These are phyloP conservation scores for Aspergillus melleus DNA, from an alignment of 2,329 filamentous ascomycete genomes.

Conservation along the genomic window DNA sequence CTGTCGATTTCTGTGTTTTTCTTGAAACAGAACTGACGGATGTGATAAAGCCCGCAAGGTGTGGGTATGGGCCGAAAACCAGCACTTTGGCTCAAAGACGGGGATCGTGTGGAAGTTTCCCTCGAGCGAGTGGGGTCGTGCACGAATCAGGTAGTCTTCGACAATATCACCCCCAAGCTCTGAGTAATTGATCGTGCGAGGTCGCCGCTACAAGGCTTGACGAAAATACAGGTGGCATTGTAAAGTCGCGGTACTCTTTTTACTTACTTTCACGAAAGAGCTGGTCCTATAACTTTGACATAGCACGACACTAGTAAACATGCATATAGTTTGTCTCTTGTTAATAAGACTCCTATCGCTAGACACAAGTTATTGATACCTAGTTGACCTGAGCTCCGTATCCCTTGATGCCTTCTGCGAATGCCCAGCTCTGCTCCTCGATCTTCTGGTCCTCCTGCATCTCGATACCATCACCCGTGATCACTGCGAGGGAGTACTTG, in stretches of 20 bases:
- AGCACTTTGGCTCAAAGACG: slow-evolving; percentile 67
- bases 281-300: not conserved
- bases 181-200: slow-evolving; percentile 15
- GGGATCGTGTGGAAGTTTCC: slow-evolving; percentile 68
- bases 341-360: slow-evolving; percentile 10
- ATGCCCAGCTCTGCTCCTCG: slow-evolving; percentile 96
- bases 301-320: not conserved
- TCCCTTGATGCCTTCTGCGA: slow-evolving; percentile 90
- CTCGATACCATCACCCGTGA: slow-evolving; percentile 86
- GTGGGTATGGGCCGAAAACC: slow-evolving; percentile 70
- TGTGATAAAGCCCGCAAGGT: slow-evolving; percentile 57
- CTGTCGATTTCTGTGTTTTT: slow-evolving; percentile 23
- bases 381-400: slow-evolving; percentile 80
- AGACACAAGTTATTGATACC: slow-evolving; percentile 32
- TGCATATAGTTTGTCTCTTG: slow-evolving; percentile 29
- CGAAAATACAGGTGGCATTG: not conserved
- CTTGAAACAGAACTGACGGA: not conserved
- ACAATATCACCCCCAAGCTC: slow-evolving; percentile 42
- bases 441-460: slow-evolving; percentile 82
- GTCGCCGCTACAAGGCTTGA: not conserved
- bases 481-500: slow-evolving; percentile 84
- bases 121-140: slow-evolving; percentile 66
- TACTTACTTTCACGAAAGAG: not conserved
- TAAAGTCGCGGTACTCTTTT: not conserved
- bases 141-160: slow-evolving; percentile 43